These are phyloP conservation scores for Baorangia bicolor DNA, from an alignment of 768 basidiomycete species.

Conservation along the genomic window DNA sequence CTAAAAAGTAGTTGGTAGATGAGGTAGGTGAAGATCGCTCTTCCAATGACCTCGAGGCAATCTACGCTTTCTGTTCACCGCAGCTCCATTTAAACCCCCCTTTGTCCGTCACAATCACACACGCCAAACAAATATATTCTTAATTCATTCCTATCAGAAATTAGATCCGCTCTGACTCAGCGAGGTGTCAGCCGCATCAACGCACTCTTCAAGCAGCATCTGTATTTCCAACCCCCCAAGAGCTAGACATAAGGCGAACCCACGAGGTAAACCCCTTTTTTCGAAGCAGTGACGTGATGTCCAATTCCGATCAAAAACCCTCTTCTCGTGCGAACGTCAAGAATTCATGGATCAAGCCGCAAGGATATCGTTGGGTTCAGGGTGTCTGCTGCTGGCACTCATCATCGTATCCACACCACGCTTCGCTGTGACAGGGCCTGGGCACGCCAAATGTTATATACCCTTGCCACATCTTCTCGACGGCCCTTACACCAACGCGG, in stretches of 20 bases:
- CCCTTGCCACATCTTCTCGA: background rate
- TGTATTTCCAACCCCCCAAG: background rate
- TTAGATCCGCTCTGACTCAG: slow-evolving; percentile 6
- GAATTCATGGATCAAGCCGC: background rate
- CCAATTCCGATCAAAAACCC: background rate
- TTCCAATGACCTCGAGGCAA: background rate
- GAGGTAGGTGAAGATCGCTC: background rate
- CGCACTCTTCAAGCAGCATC: background rate
- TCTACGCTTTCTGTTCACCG: background rate
- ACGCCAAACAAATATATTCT: background rate
- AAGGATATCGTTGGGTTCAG: slow-evolving; percentile 1
- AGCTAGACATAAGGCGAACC: background rate
- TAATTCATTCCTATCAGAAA: background rate
- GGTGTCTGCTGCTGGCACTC: background rate
- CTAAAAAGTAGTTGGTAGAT: too few relatives aligned
- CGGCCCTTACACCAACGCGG: background rate
- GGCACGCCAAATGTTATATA: background rate
- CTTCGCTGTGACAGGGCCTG: background rate
- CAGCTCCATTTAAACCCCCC: background rate
- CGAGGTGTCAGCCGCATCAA: background rate
- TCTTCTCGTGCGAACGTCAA: background rate
- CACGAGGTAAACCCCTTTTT: background rate
- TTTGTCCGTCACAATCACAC: background rate
- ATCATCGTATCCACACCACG: background rate
- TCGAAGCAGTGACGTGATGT: background rate